Conservation (phyloP, 2,329 filamentous ascomycete genomes). For the Pseudocercospora vitis region DNA sequence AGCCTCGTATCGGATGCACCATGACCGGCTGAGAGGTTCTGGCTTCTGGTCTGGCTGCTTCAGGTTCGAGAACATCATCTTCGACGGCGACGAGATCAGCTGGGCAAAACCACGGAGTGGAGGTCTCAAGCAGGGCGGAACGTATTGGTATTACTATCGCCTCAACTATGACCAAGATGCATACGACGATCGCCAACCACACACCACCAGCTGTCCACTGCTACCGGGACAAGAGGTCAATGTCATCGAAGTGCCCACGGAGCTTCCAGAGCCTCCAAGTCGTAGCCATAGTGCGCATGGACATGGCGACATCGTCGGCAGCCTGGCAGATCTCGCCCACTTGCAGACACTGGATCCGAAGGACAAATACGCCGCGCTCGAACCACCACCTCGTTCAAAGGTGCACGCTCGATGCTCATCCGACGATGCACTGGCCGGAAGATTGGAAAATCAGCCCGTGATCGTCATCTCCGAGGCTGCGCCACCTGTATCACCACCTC, state of each 20-base stretch:
- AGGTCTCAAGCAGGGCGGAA: conserved; percentile 86
- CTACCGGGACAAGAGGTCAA: conserved; percentile 88
- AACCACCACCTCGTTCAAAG: conserved; percentile 35
- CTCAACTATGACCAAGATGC: conserved; percentile 75
- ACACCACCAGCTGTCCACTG: conserved; percentile 77
- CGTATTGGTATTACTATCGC: conserved; percentile 97
- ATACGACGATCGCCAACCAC: conserved; percentile 69
- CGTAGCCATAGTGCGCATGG: conserved; percentile 35
- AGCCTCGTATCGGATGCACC: conserved; percentile 74
- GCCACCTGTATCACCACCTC: conserved; percentile 20
- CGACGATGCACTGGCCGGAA: conserved; percentile 33
- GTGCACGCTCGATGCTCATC: conserved; percentile 35
- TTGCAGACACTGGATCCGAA: conserved; percentile 33
- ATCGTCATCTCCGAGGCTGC: conserved; percentile 16
- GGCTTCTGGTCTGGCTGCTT: conserved; percentile 86
- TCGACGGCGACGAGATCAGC: conserved; percentile 64
- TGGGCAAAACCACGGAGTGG: conserved; percentile 64
- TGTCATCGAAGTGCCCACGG: conserved; percentile 74
- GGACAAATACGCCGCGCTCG: conserved; percentile 30
- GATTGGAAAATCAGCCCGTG: conserved; percentile 25
- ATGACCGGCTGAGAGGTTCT: conserved; percentile 70
- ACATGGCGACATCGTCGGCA: conserved; percentile 28
- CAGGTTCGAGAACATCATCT: conserved; percentile 78
- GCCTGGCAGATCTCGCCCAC: conserved; percentile 18
- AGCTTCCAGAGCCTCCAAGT: conserved; percentile 43